Conservation (phyloP, 1,139 yeast genomes). For the Saccharomyces hybrid region DNA sequence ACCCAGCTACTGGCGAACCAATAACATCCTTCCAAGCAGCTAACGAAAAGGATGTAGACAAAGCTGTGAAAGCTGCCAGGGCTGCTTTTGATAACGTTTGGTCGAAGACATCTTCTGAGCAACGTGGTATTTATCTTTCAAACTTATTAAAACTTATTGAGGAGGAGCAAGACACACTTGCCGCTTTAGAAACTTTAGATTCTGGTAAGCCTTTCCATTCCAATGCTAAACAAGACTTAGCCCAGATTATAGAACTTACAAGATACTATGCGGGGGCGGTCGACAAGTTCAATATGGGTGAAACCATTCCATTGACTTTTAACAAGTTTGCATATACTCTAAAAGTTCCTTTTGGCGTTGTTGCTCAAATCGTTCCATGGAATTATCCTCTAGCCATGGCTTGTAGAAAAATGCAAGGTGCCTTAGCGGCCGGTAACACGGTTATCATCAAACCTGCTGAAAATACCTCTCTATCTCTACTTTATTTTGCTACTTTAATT, state of each 20-base stretch:
- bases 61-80: conserved; percentile 68
- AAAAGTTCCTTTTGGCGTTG: conserved; percentile 76
- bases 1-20: conserved; percentile 62
- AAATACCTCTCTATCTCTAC: conserved; percentile 54
- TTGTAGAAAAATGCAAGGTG: conserved; percentile 64
- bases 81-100: conserved; percentile 52
- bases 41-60: conserved; percentile 57
- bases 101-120: conserved; percentile 41
- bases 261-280: conserved; percentile 82
- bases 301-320: conserved; percentile 55
- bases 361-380: conserved; percentile 74
- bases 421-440: conserved; percentile 61
- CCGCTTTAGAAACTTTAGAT: conserved; percentile 56
- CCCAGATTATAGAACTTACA: conserved; percentile 50
- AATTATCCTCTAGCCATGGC: conserved; percentile 67
- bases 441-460: conserved; percentile 63
- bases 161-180: conserved; percentile 39
- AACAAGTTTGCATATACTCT: conserved; percentile 67
- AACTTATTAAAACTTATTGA: conserved; percentile 38
- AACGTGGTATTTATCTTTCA: conserved; percentile 41
- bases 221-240: conserved; percentile 54
- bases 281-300: conserved; percentile 67
- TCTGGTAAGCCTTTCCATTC: conserved; percentile 53
- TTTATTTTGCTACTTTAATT: conserved; percentile 46
- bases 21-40: conserved; percentile 66